These are phyloP conservation scores for Mycogone perniciosa DNA, from an alignment of 2,329 filamentous ascomycete species.

Conservation along the genomic window DNA sequence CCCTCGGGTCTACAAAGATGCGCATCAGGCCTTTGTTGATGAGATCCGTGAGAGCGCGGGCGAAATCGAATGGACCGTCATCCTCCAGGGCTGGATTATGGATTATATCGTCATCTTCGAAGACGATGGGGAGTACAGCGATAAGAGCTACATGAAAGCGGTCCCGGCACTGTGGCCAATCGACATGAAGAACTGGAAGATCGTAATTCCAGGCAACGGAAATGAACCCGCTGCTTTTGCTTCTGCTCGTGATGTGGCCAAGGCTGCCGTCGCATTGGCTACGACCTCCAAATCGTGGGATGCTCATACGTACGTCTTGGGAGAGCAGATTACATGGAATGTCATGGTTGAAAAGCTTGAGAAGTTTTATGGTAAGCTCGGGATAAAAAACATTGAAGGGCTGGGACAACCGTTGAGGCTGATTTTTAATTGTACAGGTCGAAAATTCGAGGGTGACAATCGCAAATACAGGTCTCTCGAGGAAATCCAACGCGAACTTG, in stretches of 20 bases:
- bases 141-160: neutral
- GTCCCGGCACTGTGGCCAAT: neutral
- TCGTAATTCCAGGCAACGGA: neutral
- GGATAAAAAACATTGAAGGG: neutral
- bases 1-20: constrained; percentile 1
- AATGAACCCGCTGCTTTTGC: neutral
- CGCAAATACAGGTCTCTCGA: neutral
- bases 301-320: neutral
- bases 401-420: neutral
- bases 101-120: constrained; percentile 2
- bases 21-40: neutral
- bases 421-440: neutral
- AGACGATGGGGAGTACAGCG: neutral
- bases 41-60: neutral
- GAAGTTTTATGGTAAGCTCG: neutral
- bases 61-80: constrained; percentile 2
- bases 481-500: neutral
- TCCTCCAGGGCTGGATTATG: constrained; percentile 1
- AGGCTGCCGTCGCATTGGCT: neutral
- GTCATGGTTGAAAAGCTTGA: neutral
- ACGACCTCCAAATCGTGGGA: neutral
- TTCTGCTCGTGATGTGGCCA: neutral
- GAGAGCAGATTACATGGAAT: constrained; percentile 1
- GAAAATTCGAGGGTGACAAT: neutral
- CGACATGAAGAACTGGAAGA: neutral